A percentile compares a stretch with the other conserved stretches of the same genome.
Conservation (phyloP, 1,284 basidiomycete genomes). For the Retiboletus flavoniger region DNA sequence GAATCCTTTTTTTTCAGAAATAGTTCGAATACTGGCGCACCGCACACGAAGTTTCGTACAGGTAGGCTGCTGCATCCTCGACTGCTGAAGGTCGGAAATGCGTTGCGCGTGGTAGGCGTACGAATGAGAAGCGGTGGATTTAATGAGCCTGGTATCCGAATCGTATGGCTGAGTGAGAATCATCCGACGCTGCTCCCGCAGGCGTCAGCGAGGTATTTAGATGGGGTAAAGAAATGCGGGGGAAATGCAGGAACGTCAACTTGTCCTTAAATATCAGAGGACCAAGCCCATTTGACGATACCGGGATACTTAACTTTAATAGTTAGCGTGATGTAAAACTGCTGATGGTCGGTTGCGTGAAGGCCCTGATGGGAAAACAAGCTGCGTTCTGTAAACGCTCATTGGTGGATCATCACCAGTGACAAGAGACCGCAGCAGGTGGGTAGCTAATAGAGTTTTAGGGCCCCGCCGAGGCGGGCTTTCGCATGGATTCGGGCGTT, state of each 20-base stretch:
- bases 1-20: slow-evolving; percentile 31
- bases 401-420: slow-evolving; percentile 29
- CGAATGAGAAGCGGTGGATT: slow-evolving; percentile 28
- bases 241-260: slow-evolving; percentile 14
- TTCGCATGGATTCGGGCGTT: slow-evolving; percentile 2
- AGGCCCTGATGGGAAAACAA: slow-evolving; percentile 32
- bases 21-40: slow-evolving; percentile 20
- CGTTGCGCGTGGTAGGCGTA: slow-evolving; percentile 21
- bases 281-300: slow-evolving; percentile 21
- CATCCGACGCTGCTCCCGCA: slow-evolving; percentile 24
- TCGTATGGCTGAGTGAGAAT: slow-evolving; percentile 26
- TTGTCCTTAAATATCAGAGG: slow-evolving; percentile 35
- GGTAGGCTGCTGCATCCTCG: slow-evolving; percentile 47
- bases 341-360: slow-evolving; percentile 34
- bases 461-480: slow-evolving; percentile 18
- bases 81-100: slow-evolving; percentile 9
- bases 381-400: slow-evolving; percentile 11
- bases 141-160: slow-evolving; percentile 29
- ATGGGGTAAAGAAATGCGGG: slow-evolving; percentile 13
- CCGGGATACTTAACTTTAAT: slow-evolving; percentile 32
- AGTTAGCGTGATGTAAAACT: slow-evolving; percentile 35
- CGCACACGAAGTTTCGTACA: slow-evolving; percentile 39
- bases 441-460: slow-evolving; percentile 36
- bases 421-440: slow-evolving; percentile 15
- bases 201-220: slow-evolving; percentile 14